phyloP scores from a whole-genome alignment of 129 eudicot species.

The Centrapalus pauciflorus region DNA sequence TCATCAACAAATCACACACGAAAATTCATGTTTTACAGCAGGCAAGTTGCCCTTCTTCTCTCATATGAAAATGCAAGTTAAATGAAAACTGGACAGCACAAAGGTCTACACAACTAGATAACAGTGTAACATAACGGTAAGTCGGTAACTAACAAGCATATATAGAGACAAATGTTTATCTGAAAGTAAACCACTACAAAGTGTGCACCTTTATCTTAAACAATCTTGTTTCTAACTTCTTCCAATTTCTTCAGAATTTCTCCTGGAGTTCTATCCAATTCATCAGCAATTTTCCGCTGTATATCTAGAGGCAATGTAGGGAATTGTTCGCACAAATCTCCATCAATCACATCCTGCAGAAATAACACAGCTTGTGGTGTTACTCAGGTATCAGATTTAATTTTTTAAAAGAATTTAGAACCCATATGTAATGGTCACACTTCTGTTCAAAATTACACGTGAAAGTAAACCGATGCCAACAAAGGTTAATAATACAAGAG shows the following conservation, averaged over 20 bases:
- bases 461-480: too few species aligned
- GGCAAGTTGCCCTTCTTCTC: too few species aligned
- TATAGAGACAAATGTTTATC: too few species aligned
- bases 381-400: slow-evolving; percentile 1
- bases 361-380: not conserved
- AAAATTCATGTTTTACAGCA: too few species aligned
- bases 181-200: too few species aligned
- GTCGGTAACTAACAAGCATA: not conserved
- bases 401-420: not conserved
- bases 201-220: slow-evolving; percentile 43
- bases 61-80: too few species aligned
- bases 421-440: not conserved
- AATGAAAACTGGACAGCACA: too few species aligned
- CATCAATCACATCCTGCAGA: slow-evolving; percentile 94
- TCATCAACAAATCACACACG: too few species aligned
- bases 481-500: not conserved
- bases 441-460: not conserved
- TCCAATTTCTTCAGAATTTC: slow-evolving; percentile 91
- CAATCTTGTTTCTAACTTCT: slow-evolving; percentile 88
- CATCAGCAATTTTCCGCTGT: slow-evolving; percentile 93
- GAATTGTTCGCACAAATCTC: slow-evolving; percentile 94
- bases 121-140: too few species aligned
- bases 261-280: slow-evolving; percentile 93
- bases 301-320: slow-evolving; percentile 78
- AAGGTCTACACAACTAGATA: too few species aligned